Conservation (phyloP, 2,329 filamentous ascomycete species). For the Fusarium papillatum region DNA sequence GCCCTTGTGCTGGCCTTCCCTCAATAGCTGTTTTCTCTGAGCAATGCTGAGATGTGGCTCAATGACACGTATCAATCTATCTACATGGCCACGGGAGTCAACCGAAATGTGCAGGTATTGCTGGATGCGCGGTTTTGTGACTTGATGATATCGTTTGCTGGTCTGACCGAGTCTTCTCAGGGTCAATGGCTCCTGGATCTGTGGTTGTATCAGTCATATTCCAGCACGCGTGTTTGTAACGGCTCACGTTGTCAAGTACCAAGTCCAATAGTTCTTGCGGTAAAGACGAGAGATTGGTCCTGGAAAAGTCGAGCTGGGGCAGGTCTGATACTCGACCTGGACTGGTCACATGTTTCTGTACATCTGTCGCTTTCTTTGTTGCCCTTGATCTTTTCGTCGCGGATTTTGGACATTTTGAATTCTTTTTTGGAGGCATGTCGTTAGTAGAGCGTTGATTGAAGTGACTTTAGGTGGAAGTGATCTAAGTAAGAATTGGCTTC, state of each 20-base stretch:
- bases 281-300: background rate
- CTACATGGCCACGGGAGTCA: background rate
- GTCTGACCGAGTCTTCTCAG: background rate
- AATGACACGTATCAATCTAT: background rate
- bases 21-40: background rate
- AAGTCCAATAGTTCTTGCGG: background rate
- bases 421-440: background rate
- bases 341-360: background rate
- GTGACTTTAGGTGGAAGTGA: background rate
- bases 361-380: background rate
- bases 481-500: background rate
- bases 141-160: background rate
- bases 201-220: background rate
- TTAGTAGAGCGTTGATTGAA: background rate
- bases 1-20: background rate
- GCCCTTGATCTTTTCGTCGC: background rate
- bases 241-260: background rate
- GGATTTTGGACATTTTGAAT: background rate
- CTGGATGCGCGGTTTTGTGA: background rate
- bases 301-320: background rate
- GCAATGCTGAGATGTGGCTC: background rate
- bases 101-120: background rate
- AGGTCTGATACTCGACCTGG: background rate
- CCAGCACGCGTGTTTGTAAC: background rate
- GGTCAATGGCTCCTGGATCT: background rate